Evolutionary conservation across 768 basidiomycete genomes (phyloP), one percentile per base, ranked within the genome.

Genomic region (Lepiota venenata): DNA sequence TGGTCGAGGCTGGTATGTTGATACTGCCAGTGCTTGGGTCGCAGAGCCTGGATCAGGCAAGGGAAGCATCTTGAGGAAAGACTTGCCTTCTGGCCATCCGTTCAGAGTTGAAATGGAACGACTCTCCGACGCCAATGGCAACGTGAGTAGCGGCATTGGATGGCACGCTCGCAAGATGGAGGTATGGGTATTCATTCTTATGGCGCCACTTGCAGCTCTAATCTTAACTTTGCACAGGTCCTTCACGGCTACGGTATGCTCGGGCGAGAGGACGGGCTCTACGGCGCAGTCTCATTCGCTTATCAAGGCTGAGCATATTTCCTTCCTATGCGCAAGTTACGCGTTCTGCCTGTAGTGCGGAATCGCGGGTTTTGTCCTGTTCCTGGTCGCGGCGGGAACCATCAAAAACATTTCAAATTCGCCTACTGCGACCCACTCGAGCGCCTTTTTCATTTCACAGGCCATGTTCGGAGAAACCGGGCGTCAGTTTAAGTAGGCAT

Each of bases 131-230:
- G 85, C 89, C 4, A 90, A 91, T 59, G 92, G 93, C 8, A 91
- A 91, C 63, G 92, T 96, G n/a, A 88, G 79, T 65, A 91, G 88
- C 62, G 89, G 88, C 3, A 82, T 96, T 4, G 96, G 96, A 0
- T 98, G 95, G 94, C 93, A 97, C 71, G 85, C 91, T 18, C 74
- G 95, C 55, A 99, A 99, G 73, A 93, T 97, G 91, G 94, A 97
- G 82, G 91, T 92, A 62, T 53, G 86, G 5, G 72, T n/a, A 37
- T 57, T 45, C 29, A 40, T 15, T 57, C 6, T 47, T 44, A 22
- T 48, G 35, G n/a, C 27, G 14, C 29, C 14, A 2, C 14, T 15
- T 40, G 27, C 29, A 32, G 18, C 39, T 35, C 9, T 29, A 25
- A 22, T 4, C 16, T 47, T 25, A 8, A 22, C 21, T 32, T 25